phyloP scores from a whole-genome alignment of 2,329 filamentous ascomycete species.

The Metarhizium rileyi region DNA sequence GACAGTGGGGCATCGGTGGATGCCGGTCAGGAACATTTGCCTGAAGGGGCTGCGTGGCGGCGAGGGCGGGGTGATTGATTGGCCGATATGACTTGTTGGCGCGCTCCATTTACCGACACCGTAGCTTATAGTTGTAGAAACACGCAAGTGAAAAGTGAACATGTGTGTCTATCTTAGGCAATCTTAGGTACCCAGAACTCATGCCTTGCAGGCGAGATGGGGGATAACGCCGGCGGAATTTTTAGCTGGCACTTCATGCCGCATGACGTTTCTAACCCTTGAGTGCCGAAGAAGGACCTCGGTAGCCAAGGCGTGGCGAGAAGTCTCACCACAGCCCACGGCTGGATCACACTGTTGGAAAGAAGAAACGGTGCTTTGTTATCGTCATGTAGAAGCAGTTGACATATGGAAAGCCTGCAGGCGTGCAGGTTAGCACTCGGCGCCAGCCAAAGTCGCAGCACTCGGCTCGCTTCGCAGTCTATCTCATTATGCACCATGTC shows the following conservation, averaged over 20 bases:
- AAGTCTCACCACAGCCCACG: background rate
- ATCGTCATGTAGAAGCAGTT: background rate
- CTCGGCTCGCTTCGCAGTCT: background rate
- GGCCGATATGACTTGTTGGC: background rate
- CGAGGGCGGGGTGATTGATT: background rate
- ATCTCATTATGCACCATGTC: background rate
- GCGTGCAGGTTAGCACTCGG: background rate
- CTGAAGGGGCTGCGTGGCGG: background rate
- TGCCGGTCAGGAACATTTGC: background rate
- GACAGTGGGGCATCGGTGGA: background rate
- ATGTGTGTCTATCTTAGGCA: too few species aligned
- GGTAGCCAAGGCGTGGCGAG: too few species aligned
- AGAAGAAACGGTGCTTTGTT: too few species aligned
- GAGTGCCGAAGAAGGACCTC: too few species aligned
- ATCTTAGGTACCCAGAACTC: too few species aligned
- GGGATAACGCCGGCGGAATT: too few species aligned
- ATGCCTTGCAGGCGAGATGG: too few species aligned
- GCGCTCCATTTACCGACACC: too few species aligned
- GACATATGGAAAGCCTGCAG: background rate
- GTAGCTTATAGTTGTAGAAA: too few species aligned
- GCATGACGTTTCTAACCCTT: too few species aligned
- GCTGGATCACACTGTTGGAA: background rate
- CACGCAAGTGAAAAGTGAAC: too few species aligned
- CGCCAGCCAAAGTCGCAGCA: background rate
- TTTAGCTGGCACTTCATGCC: too few species aligned